Conservation (phyloP, 768 basidiomycete species). For the Stropharia rugosoannulata region DNA sequence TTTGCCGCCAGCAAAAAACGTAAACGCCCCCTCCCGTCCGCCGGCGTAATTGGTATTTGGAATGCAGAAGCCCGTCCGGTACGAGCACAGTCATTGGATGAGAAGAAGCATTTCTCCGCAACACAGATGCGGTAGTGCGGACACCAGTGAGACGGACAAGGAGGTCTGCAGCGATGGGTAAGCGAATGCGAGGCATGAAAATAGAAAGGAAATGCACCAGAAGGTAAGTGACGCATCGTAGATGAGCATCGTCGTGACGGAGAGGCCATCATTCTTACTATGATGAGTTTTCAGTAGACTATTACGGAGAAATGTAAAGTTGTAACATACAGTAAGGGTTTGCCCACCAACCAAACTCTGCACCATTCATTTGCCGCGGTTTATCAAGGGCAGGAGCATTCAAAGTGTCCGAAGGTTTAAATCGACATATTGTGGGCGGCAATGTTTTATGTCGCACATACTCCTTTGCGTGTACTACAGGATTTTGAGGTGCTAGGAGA, state of each 20-base stretch:
- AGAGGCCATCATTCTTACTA: conserved; percentile 72
- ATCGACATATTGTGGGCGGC: conserved; percentile 45
- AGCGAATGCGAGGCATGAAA: neutral
- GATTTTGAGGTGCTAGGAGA: conserved; percentile 51
- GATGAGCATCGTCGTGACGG: conserved; percentile 58
- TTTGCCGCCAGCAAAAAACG: conserved; percentile 58
- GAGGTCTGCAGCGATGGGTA: conserved; percentile 46
- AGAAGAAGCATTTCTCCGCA: neutral
- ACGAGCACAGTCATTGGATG: conserved; percentile 24
- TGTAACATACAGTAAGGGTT: conserved; percentile 68
- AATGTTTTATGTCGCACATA: conserved; percentile 58
- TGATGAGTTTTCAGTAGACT: neutral
- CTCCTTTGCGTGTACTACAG: conserved; percentile 46
- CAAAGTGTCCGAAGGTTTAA: conserved; percentile 20
- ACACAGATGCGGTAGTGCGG: conserved; percentile 31
- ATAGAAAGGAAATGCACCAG: conserved; percentile 37
- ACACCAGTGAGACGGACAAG: conserved; percentile 58
- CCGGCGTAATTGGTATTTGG: conserved; percentile 50
- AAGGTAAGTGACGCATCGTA: conserved; percentile 53
- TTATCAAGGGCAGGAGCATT: conserved; percentile 21
- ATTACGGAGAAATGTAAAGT: neutral
- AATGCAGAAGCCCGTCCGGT: conserved; percentile 67
- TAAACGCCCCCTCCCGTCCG: conserved; percentile 47
- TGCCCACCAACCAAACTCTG: conserved; percentile 68
- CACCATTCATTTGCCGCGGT: conserved; percentile 53